Base-by-base conservation (phyloP, 2,329 filamentous ascomycete genomes). In the Coleophoma eucalyptorum region DNA sequence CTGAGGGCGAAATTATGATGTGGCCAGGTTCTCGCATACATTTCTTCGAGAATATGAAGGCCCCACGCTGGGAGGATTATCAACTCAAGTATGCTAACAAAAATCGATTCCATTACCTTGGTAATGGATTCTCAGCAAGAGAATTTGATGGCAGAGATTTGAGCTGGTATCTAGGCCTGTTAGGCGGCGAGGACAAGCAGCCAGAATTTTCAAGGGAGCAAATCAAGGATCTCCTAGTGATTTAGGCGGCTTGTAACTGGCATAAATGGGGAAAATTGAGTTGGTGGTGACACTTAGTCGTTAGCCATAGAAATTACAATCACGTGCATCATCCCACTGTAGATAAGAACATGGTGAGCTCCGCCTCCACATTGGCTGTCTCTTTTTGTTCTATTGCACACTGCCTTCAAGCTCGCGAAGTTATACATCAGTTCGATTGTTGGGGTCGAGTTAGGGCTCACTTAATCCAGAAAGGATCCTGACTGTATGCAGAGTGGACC, bases 1-100 rank as follows among this genome's bases (percentile, higher is more conserved):
- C 40, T 10, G 46, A 55, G 20, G 55, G 55, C 32, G 44, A 50
- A 32, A 50, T 57, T 5, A 51, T 50, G 8, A 67, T 79, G 6
- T 79, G 73, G 72, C 75, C 76, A 1, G 76, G 76, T 1, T 71
- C 67, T 1, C 72, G 70, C 0, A 68, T 79, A 49, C 75, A 78
- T 47, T 78, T 77, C 54, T 63, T 71, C 40, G 67, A 72, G 46
- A 58, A 63, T 6, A 69, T 73, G 57, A 63, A 65, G 43, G 56
- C 55, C 7, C 68, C 68, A 3, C 65, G 71, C 11, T 72, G 62
- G 55, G 71, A 73, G 55, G 71, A 74, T 53, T 73, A 69, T 57
- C 66, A 71, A 34, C 67, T 70, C 49, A 62, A 60, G 10, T 70
- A 70, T 49, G 34, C 44, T n/a, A 43, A 46, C 32, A 51, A 37